phyloP scores from a whole-genome alignment of 805 yeast species.

The Yarrowia bubula region DNA sequence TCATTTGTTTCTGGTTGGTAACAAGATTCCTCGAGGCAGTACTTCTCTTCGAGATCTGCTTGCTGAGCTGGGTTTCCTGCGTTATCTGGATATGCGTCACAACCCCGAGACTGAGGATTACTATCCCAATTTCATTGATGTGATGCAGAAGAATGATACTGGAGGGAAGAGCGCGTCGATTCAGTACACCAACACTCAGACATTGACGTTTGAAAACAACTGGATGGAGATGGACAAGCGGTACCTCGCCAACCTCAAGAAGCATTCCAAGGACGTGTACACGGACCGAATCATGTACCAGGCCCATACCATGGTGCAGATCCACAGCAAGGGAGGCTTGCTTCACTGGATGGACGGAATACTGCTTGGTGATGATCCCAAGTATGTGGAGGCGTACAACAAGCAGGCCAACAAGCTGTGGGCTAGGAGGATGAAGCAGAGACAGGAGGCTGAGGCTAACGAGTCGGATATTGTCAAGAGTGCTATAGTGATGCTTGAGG shows the following conservation, averaged over 20 bases:
- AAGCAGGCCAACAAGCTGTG: constrained; percentile 1
- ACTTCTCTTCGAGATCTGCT: neutral
- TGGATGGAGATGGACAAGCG: constrained; percentile 4
- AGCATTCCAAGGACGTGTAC: neutral
- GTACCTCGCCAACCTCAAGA: constrained; percentile 2
- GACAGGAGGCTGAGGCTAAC: too few relatives aligned
- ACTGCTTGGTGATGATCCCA: neutral
- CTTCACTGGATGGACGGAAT: constrained; percentile 9
- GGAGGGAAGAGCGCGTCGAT: neutral
- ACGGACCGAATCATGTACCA: constrained; percentile 17
- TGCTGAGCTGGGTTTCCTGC: neutral
- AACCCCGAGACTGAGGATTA: constrained; percentile 13
- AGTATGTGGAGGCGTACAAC: neutral
- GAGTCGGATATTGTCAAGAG: too few relatives aligned
- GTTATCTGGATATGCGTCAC: neutral
- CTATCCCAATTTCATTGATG: constrained; percentile 12
- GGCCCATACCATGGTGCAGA: constrained; percentile 7
- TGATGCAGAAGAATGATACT: neutral
- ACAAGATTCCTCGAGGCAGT: constrained; percentile 30
- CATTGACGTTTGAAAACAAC: neutral
- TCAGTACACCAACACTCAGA: constrained; percentile 12
- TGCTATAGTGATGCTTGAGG: too few relatives aligned
- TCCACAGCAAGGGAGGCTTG: neutral
- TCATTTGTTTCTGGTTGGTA: constrained; percentile 35
- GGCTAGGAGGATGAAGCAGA: neutral